Evolutionary conservation across 2,329 filamentous ascomycete genomes (phyloP).

Genomic region (Alternaria panax): DNA sequence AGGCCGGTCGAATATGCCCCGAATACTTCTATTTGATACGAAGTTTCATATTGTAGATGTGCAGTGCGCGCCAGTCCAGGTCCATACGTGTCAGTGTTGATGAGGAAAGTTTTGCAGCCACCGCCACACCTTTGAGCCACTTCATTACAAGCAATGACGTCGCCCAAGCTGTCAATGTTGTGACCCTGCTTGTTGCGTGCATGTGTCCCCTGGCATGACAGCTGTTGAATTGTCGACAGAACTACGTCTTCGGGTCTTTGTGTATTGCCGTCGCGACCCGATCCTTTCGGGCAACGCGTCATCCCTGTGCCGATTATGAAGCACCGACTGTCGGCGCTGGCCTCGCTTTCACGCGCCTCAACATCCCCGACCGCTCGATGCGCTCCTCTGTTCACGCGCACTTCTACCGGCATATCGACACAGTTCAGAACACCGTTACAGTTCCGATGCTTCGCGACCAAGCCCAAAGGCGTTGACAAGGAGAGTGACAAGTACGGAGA

Average conservation of each 20-base stretch:
- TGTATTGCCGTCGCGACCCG: background rate
- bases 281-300: background rate
- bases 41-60: background rate
- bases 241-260: slow-evolving; percentile 5
- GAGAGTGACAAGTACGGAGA: slow-evolving; percentile 25
- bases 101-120: slow-evolving; percentile 1
- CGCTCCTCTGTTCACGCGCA: slow-evolving; percentile 11
- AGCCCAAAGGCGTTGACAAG: slow-evolving; percentile 5
- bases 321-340: slow-evolving; percentile 38
- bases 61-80: too few species aligned
- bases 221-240: background rate
- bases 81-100: background rate
- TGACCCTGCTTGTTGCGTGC: slow-evolving; percentile 17
- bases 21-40: too few species aligned
- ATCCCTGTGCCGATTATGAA: slow-evolving; percentile 33
- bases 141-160: slow-evolving; percentile 15
- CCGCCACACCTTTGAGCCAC: slow-evolving; percentile 15
- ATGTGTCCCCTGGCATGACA: slow-evolving; percentile 2
- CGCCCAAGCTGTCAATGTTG: background rate
- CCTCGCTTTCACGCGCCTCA: slow-evolving; percentile 27
- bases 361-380: slow-evolving; percentile 21
- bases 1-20: too few species aligned
- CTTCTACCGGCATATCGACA: slow-evolving; percentile 1
- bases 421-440: slow-evolving; percentile 4
- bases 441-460: slow-evolving; percentile 2